Evolutionary conservation across 192 early-diverging fungal species (phyloP), one percentile per base, ranked within the genome.

Genomic region (Endogone sp.): DNA sequence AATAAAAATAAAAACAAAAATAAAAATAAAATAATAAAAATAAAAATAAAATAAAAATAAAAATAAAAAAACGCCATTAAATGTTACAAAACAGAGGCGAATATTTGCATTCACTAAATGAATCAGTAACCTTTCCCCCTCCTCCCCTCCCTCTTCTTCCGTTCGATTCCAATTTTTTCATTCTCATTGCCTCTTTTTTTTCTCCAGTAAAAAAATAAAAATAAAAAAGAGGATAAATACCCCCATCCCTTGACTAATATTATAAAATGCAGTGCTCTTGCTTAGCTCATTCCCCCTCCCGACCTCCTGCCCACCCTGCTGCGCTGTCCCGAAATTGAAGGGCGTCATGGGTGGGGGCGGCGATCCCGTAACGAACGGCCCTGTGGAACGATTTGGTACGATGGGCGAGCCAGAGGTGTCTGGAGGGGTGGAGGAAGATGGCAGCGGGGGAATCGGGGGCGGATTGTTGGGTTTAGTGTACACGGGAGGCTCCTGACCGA

Each of bases 401-500:
- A 64, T 63, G 25, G 63, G 60, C 29, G 63, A 57, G 24, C 23
- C 54, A 20, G 59, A 8, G 56, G 25, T 22, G 23, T 21, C 9
- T 29, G 23, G 44, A 55, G 29, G 29, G 67, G 61, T 67, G 67
- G 31, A 54, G 84, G 60, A 59, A 29, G 66, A 65, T 67, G 79
- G 64, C 30, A 81, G 70, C 70, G 79, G 75, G 28, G 85, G 67
- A 58, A 72, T 62, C 58, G 78, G 32, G 65, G 70, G 37, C 58
- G 75, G 55, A 29, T 74, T 62, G 63, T 71, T 80, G 32, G 79
- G 74, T 60, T 83, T 84, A 27, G 84, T 84, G 65, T 89, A 90
- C 3, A 94, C 91, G n/a, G 93, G 93, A 37, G 93, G 91, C 62
- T 92, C 92, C 58, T 78, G 71, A 2, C 82, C 79, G 79, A 94